Percentiles rank a stretch among this genome's conserved stretches.
phyloP scores from a whole-genome alignment of 441 rosid species.

The Daphne laureola region DNA sequence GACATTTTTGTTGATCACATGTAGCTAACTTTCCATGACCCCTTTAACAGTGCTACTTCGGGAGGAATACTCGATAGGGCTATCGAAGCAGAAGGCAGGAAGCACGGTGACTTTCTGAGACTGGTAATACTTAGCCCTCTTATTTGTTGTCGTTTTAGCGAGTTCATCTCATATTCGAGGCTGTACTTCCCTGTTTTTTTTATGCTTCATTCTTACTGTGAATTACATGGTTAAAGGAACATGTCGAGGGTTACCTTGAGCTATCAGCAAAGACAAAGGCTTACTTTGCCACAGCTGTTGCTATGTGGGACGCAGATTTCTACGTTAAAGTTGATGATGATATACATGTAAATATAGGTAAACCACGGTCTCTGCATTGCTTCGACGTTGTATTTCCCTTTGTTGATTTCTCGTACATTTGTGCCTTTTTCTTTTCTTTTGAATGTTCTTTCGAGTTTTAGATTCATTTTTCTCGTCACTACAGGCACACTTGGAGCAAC shows the following conservation, averaged over 20 bases:
- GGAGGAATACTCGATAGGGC: conserved; percentile 95
- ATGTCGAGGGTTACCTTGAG: conserved; percentile 91
- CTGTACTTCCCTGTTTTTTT: neutral
- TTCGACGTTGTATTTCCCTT: too few relatives aligned
- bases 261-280: conserved; percentile 81
- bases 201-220: conserved; percentile 5
- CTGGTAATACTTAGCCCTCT: conserved; percentile 42
- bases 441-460: neutral
- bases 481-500: conserved; percentile 73
- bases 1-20: neutral
- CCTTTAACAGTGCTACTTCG: conserved; percentile 55
- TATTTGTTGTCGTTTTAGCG: conserved; percentile 2
- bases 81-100: conserved; percentile 78
- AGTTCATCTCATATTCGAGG: conserved; percentile 1
- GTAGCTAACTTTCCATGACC: neutral
- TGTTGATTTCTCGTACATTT: too few relatives aligned
- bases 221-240: conserved; percentile 47
- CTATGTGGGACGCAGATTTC: conserved; percentile 88
- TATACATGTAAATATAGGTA: conserved; percentile 93
- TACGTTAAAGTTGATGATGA: conserved; percentile 91
- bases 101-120: conserved; percentile 84
- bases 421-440: too few relatives aligned
- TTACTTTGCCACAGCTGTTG: conserved; percentile 72
- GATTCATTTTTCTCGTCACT: conserved; percentile 16
- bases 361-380: neutral